Evolutionary conservation across 352 stramenopile genomes (phyloP), one percentile per base, ranked within the genome.

Genomic region (Pseudoperonospora humuli): DNA sequence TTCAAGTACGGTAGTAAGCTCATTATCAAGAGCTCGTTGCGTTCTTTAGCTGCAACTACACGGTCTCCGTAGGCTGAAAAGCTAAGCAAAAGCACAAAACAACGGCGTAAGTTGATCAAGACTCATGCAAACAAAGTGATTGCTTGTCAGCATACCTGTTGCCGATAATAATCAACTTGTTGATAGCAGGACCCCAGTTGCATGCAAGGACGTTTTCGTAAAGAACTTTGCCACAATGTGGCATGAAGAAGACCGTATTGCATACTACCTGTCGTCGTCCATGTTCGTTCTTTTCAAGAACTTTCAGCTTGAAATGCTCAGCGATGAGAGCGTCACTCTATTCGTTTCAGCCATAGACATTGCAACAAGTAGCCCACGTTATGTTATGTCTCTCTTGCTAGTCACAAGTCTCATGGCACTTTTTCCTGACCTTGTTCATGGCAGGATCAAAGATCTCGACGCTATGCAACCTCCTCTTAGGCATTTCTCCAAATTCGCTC

Each of bases 211-310:
- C 70, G 54, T 96, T 96, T 57, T 91, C 60, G 60, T 96, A 96
- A 13, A 96, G 66, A 37, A 54, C 57, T 33, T 79, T 74, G 15
- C 77, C 75, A 43, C 87, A 96, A 50, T 96, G 87, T 9, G 87
- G 87, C 86, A 96, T 96, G 64, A 92, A 96, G 43, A 95, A 96
- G 9, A 96, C 66, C 3, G 84, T 95, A 6, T 61, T 56, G 24
- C 20, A 24, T 4, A 25, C 13, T 9, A 67, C 67, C 0, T 31
- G 45, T 31, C 78, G 71, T 24, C 64, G 45, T 1, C 72, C 75
- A 27, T 77, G 62, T 51, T 90, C 75, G 44, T 93, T 92, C 14
- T 66, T 54, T 18, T 58, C 21, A n/a, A 92, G 64, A 8, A 81
- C 59, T 5, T 28, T 33, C 23, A 88, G 34, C 4, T 54, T 31